Conservation (phyloP, 257 asterid genomes). For the Solanum chiquidenum region DNA sequence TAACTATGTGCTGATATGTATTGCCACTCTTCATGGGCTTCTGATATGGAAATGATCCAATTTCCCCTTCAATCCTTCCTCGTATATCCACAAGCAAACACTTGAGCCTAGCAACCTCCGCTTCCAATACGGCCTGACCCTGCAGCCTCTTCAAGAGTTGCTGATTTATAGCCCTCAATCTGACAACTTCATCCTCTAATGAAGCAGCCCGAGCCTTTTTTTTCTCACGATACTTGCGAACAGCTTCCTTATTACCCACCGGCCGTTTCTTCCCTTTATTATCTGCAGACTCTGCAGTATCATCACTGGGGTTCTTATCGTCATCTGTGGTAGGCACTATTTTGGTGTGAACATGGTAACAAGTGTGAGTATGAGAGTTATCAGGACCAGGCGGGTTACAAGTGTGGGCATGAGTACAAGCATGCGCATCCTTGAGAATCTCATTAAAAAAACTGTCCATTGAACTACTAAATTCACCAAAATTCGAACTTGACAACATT, state of each 20-base stretch:
- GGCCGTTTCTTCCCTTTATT: conserved; percentile 66
- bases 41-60: conserved; percentile 93
- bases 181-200: conserved; percentile 74
- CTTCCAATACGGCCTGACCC: conserved; percentile 79
- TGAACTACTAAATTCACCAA: conserved; percentile 33
- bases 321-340: conserved; percentile 58
- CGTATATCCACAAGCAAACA: conserved; percentile 91
- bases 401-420: conserved; percentile 88
- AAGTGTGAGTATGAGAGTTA: conserved; percentile 64
- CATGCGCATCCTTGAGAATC: conserved; percentile 33
- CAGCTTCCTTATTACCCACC: conserved; percentile 90
- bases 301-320: conserved; percentile 59
- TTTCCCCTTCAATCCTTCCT: conserved; percentile 96
- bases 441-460: conserved; percentile 31
- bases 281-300: conserved; percentile 82
- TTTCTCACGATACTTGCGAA: conserved; percentile 91
- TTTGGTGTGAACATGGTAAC: conserved; percentile 94
- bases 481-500: conserved; percentile 22
- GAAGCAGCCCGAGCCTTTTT: conserved; percentile 88
- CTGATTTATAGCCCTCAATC: conserved; percentile 73
- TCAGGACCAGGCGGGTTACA: conserved; percentile 94
- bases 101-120: conserved; percentile 86
- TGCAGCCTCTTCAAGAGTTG: conserved; percentile 85
- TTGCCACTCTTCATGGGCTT: conserved; percentile 50
- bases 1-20: conserved; percentile 26